Evolutionary conservation across 2,329 filamentous ascomycete genomes (phyloP), one percentile per base, ranked within the genome.

Genomic region (Alternaria sp.): DNA sequence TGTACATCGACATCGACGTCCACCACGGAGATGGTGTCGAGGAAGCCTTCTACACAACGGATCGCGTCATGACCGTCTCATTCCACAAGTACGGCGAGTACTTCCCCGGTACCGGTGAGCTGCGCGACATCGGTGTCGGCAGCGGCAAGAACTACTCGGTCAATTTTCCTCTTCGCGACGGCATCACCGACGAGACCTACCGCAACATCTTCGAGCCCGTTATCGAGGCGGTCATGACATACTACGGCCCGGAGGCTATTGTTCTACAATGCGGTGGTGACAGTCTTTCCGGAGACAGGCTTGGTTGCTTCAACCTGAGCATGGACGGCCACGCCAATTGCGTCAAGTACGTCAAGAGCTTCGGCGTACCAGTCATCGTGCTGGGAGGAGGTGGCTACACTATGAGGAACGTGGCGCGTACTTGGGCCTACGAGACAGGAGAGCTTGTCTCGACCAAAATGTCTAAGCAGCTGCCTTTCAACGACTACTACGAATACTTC

Each of bases 1-100:
- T 98, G 65, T 97, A 98, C 81, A 94, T 98, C 80, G 93, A 97
- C 77, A 96, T 97, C 71, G 93, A 97, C 78, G 93, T 97, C 4
- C 93, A 97, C 79, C 93, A 97, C 70, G 93, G 93, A 65, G 93
- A 97, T 73, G 89, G 89, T 68, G 89, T 91, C 43, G 89, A 91
- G 78, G 89, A 91, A 78, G 89, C 89, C 5, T 91, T 91, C 74
- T 91, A 91, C 78, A 89, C 88, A 2, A 91, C 88, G 47, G 89
- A 91, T 74, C 87, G 89, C 60, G 89, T 91, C 73, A 91, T 91
- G 89, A 91, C 89, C 4, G 86, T 88, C 49, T 91, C 89, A 4
- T 91, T 91, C 80, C 89, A 91, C 83, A 91, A 91, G 72, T 91
- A 91, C 73, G 89, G 89, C 71, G 89, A 91, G 75, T 91, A 91